Conservation (phyloP, 345 rosid genomes). For the Isatis tinctoria region DNA sequence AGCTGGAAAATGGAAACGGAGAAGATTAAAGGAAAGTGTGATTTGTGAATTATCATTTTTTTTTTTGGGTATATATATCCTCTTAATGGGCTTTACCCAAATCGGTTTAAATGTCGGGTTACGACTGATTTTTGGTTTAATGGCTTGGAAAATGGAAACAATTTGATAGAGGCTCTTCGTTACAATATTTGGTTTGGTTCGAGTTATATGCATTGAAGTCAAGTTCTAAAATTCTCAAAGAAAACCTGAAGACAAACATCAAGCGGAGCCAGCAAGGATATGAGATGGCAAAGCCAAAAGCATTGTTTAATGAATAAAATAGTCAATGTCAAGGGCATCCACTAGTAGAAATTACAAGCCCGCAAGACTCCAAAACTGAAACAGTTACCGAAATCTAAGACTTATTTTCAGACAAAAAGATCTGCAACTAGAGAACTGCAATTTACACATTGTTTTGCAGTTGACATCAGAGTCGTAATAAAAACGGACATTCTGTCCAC, state of each 20-base stretch:
- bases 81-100: constrained; percentile 1
- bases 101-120: background rate
- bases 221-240: too few relatives aligned
- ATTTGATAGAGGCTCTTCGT: too few relatives aligned
- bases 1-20: background rate
- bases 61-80: background rate
- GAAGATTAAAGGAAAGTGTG: background rate
- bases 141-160: background rate
- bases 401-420: background rate
- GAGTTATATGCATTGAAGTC: too few relatives aligned
- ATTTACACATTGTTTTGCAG: constrained; percentile 23
- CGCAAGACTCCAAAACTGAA: background rate
- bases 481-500: constrained; percentile 5
- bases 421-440: constrained; percentile 18
- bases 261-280: too few relatives aligned
- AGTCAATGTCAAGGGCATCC: constrained; percentile 17
- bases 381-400: background rate
- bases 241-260: too few relatives aligned
- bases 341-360: background rate
- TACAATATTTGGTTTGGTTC: too few relatives aligned
- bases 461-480: background rate
- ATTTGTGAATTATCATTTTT: background rate
- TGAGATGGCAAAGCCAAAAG: background rate
- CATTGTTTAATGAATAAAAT: background rate
- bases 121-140: background rate